Base-by-base conservation (phyloP, 805 yeast genomes). In the Wickerhamiella allomyrinae region DNA sequence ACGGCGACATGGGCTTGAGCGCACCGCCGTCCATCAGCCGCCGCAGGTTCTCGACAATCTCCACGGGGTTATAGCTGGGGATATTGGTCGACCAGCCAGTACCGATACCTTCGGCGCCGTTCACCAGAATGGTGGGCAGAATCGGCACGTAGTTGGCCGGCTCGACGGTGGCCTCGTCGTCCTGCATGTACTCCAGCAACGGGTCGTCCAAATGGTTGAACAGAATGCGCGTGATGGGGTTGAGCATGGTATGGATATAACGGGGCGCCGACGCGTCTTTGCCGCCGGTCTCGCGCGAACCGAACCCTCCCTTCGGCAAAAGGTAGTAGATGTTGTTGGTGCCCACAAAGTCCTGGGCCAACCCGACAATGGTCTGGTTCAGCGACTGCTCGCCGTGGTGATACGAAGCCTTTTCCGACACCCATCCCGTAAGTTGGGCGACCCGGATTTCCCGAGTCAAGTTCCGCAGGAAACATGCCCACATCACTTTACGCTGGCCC, bases 201-300 rank as follows among this genome's bases (percentile, higher is more conserved):
- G 87, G 79, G 52, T 78, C 80, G 61, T 91, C 98, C 37, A 76
- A 68, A 0, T 82, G 75, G 50, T 82, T 77, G 61, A 89, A 86
- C 6, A 89, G 71, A 42, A 67, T 74, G 44, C 81, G 68, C 0
- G 97, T 82, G 39, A 91, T 68, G 25, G 78, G 76, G 42, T 74
- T 75, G 49, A 91, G 65, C 55, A 83, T 86, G 0, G 98, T 91
- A 60, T 73, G 83, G 59, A 91, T 87, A 67, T 91, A 91, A 73
- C 98, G 87, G 37, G 95, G 79, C 21, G 97, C 96, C n/a, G 97
- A 82, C 13, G 87, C 91, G 67, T 91, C 98, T 60, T 91, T 91
- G 67, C 98, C 98, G 61, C 98, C 98, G 20, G 84, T 71, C 20
- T 91, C 87, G 63, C 98, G 76, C 1, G 95, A 78, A 71, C 98